These are phyloP conservation scores for Brettanomyces anomalus DNA, from an alignment of 805 yeast species.

Conservation along the genomic window DNA sequence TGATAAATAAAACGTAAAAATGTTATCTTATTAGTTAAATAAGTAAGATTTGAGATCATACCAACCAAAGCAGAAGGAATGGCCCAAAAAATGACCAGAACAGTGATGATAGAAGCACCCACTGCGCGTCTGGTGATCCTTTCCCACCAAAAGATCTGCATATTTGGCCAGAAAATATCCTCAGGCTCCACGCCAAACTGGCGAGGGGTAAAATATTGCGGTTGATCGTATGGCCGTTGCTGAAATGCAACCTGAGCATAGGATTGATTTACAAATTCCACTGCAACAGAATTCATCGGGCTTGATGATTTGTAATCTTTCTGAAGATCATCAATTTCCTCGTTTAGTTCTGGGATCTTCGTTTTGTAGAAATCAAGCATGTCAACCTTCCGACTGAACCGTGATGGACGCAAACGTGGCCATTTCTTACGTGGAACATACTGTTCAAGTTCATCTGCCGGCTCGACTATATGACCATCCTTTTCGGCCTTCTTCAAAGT, in stretches of 20 bases:
- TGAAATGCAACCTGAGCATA: slow-evolving; percentile 68
- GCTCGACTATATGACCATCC: slow-evolving; percentile 41
- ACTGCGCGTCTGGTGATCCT: slow-evolving; percentile 42
- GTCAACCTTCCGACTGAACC: slow-evolving; percentile 54
- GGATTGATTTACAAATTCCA: slow-evolving; percentile 71
- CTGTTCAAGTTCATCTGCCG: slow-evolving; percentile 38
- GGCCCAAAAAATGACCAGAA: slow-evolving; percentile 59
- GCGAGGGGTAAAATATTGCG: slow-evolving; percentile 53
- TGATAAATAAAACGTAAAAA: slow-evolving; percentile 49
- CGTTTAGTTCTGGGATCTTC: slow-evolving; percentile 46
- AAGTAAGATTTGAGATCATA: slow-evolving; percentile 57
- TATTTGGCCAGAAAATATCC: slow-evolving; percentile 61
- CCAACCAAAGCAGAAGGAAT: slow-evolving; percentile 76
- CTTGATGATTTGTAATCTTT: slow-evolving; percentile 33
- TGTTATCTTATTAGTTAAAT: slow-evolving; percentile 46
- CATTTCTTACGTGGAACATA: slow-evolving; percentile 61
- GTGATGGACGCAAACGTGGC: slow-evolving; percentile 43
- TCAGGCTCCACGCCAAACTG: slow-evolving; percentile 54
- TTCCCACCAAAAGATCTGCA: slow-evolving; percentile 80
- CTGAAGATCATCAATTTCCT: slow-evolving; percentile 50
- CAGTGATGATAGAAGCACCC: slow-evolving; percentile 45
- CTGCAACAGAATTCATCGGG: slow-evolving; percentile 75
- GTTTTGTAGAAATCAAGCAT: slow-evolving; percentile 49
- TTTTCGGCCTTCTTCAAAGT: slow-evolving; percentile 55
- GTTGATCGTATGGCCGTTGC: slow-evolving; percentile 52